A percentile compares a stretch with the other conserved stretches of the same genome.
These are phyloP conservation scores for Cladosporium sp. DNA, from an alignment of 2,329 filamentous ascomycete species.

Conservation along the genomic window DNA sequence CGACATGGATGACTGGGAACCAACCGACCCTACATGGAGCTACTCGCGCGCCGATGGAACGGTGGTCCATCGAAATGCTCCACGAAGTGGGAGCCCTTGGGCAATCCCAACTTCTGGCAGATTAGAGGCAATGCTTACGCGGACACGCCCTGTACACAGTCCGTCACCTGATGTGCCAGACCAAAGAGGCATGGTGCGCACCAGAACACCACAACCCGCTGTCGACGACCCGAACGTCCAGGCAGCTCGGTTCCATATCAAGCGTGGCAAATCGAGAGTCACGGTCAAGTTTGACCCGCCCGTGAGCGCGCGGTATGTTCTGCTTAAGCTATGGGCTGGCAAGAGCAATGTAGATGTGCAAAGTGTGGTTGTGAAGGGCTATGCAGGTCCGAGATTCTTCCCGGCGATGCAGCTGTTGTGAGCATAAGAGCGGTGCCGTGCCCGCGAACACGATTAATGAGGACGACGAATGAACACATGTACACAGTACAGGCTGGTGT, in stretches of 20 bases:
- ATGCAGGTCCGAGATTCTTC: conserved; percentile 82
- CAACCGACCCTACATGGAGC: conserved; percentile 1
- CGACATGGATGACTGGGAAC: conserved; percentile 31
- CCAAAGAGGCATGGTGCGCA: not conserved
- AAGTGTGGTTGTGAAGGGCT: conserved; percentile 79
- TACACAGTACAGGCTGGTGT: not conserved
- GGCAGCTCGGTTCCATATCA: conserved; percentile 81
- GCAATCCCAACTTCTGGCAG: not conserved
- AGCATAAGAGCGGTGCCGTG: not conserved
- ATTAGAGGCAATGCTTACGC: conserved; percentile 32
- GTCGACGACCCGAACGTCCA: conserved; percentile 35
- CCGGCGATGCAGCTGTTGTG: conserved; percentile 30
- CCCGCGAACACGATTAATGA: not conserved
- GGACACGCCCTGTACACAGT: conserved; percentile 23
- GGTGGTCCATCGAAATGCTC: not conserved
- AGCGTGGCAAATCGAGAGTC: conserved; percentile 78
- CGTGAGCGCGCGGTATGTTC: conserved; percentile 69
- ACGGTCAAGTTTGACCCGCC: conserved; percentile 83
- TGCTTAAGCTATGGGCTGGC: conserved; percentile 89
- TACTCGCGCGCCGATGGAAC: conserved; percentile 9
- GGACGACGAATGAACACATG: not conserved
- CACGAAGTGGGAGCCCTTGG: not conserved
- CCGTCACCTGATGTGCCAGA: not conserved
- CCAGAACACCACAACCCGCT: not conserved
- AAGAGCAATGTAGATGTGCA: conserved; percentile 87